These are phyloP conservation scores for Cyclotella choctawhatcheeana DNA, from an alignment of 108 stramenopile species.

Conservation along the genomic window DNA sequence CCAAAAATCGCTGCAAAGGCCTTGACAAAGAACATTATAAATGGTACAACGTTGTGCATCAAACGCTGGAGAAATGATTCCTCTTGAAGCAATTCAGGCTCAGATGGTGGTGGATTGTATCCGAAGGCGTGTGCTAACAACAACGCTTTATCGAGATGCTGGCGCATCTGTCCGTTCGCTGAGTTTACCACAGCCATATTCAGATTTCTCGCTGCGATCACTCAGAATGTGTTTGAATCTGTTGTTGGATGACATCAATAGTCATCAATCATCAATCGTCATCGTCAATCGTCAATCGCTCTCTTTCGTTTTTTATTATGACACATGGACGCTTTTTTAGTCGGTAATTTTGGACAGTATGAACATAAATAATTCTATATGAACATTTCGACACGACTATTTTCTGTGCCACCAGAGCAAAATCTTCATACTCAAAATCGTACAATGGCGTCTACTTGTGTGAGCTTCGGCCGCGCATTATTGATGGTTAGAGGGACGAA, in stretches of 20 bases:
- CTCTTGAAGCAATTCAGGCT: neutral
- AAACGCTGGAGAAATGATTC: slow-evolving; percentile 21
- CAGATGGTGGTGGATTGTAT: neutral
- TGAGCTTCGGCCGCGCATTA: slow-evolving; percentile 68
- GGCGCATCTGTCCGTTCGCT: neutral
- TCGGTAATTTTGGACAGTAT: too few species aligned
- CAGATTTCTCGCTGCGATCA: too few species aligned
- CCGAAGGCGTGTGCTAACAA: neutral
- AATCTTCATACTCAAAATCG: neutral
- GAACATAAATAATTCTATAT: too few species aligned
- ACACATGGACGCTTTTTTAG: too few species aligned
- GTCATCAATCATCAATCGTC: too few species aligned
- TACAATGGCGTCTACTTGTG: slow-evolving; percentile 36
- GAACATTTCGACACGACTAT: too few species aligned
- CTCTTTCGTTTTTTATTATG: too few species aligned
- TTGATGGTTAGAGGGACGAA: slow-evolving; percentile 85
- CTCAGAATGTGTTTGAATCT: too few species aligned
- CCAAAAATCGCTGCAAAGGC: slow-evolving; percentile 9
- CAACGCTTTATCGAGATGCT: slow-evolving; percentile 16
- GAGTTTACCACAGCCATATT: too few species aligned
- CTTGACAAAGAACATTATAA: slow-evolving; percentile 28
- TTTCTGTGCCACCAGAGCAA: neutral
- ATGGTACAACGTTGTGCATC: slow-evolving; percentile 26
- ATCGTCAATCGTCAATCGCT: too few species aligned
- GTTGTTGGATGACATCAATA: too few species aligned